Percentiles rank a stretch among this genome's conserved stretches.
phyloP scores from a whole-genome alignment of 2,329 filamentous ascomycete genomes.

The Trichoderma arundinaceum region DNA sequence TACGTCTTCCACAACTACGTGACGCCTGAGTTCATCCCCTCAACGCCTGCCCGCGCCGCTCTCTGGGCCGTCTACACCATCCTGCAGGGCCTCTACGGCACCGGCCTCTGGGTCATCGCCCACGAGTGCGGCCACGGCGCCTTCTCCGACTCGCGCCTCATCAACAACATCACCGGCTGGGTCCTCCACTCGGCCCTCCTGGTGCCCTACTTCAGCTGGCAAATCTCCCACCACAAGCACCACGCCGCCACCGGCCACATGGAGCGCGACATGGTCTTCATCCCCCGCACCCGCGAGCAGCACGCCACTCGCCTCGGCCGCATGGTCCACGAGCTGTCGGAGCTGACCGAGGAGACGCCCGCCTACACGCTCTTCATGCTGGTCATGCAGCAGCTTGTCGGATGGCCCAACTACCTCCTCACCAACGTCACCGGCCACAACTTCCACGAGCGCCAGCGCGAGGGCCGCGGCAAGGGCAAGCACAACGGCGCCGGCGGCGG shows the following conservation, averaged over 20 bases:
- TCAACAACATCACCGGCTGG: constrained; percentile 95
- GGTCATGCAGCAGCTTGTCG: constrained; percentile 83
- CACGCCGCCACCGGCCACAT: constrained; percentile 98
- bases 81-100: constrained; percentile 89
- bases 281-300: constrained; percentile 87
- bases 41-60: constrained; percentile 65
- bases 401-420: constrained; percentile 91
- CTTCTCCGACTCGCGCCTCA: constrained; percentile 87
- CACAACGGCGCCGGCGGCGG: constrained; percentile 77
- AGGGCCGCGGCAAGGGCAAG: constrained; percentile 94
- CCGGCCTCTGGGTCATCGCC: constrained; percentile 93
- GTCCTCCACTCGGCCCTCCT: constrained; percentile 85
- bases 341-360: constrained; percentile 94
- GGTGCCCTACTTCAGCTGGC: constrained; percentile 99
- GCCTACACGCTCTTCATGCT: constrained; percentile 77
- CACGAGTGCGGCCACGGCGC: constrained; percentile 98
- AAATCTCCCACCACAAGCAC: constrained; percentile 98
- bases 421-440: constrained; percentile 97
- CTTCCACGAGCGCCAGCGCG: constrained; percentile 85
- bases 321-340: constrained; percentile 78
- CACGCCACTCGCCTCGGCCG: constrained; percentile 77
- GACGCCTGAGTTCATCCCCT: constrained; percentile 82
- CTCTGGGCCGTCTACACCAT: constrained; percentile 73
- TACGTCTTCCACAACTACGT: constrained; percentile 87
- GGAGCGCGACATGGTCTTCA: constrained; percentile 98